phyloP scores from a whole-genome alignment of 2,329 filamentous ascomycete species.

The Botrytis squamosa region DNA sequence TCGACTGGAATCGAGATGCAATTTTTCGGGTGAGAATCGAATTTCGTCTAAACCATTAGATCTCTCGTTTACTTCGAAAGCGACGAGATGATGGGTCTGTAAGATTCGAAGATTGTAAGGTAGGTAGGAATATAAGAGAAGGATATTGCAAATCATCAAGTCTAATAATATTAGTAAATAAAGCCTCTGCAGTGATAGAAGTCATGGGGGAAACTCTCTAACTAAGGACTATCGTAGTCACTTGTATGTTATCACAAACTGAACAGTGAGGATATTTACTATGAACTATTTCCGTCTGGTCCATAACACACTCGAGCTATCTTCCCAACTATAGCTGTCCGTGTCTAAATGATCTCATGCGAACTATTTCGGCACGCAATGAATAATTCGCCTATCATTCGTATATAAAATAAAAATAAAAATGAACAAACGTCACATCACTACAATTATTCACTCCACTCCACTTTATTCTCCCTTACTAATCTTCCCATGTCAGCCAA shows the following conservation, averaged over 20 bases:
- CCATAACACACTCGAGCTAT: neutral
- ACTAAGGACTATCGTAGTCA: too few species aligned
- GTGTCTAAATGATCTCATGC: neutral
- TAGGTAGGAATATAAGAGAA: neutral
- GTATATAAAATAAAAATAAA: too few species aligned
- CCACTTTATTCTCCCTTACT: neutral
- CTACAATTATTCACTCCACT: neutral
- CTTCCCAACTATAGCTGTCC: neutral
- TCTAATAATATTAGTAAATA: too few species aligned
- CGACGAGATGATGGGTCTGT: neutral
- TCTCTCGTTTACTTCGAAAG: neutral
- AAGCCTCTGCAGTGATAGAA: neutral
- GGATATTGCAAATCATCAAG: neutral
- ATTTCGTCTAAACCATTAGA: neutral
- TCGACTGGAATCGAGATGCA: neutral
- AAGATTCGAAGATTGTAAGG: neutral
- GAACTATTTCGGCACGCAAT: neutral
- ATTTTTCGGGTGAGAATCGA: neutral
- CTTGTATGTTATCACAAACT: neutral
- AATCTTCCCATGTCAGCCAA: neutral
- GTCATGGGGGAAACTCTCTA: neutral
- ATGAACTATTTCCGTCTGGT: rapidly evolving
- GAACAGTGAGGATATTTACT: neutral
- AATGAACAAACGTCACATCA: neutral
- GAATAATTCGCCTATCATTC: neutral